phyloP scores from a whole-genome alignment of 345 rosid species.

The Diplotaxis tenuifolia region DNA sequence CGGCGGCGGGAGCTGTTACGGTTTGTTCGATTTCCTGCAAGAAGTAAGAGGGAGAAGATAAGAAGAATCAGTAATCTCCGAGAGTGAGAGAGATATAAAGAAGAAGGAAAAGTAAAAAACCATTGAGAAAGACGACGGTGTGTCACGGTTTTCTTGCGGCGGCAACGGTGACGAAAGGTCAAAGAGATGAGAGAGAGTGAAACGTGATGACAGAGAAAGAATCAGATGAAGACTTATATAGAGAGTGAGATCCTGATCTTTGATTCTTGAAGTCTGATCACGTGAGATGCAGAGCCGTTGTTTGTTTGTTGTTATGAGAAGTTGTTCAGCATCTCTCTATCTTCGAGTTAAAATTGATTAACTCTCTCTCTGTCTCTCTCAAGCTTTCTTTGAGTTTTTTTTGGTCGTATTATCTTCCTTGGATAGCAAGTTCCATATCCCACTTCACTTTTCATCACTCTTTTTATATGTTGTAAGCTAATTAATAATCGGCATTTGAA shows the following conservation, averaged over 20 bases:
- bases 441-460: too few relatives aligned
- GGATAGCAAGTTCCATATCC: neutral
- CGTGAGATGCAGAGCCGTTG: conserved; percentile 15
- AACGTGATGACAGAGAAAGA: neutral
- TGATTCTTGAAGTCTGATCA: conserved; percentile 13
- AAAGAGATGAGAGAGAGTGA: conserved; percentile 9
- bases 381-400: neutral
- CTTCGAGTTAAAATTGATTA: neutral
- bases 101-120: conserved; percentile 13
- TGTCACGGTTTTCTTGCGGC: conserved; percentile 28
- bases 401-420: conserved; percentile 2
- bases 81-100: conserved; percentile 6
- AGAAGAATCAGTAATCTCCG: conserved; percentile 3
- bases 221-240: neutral
- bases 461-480: too few relatives aligned
- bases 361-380: neutral
- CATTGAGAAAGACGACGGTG: conserved; percentile 24
- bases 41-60: neutral
- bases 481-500: too few relatives aligned
- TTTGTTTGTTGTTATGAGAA: conserved; percentile 1
- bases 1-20: conserved; percentile 11
- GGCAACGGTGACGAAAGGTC: conserved; percentile 20
- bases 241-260: conserved; percentile 2
- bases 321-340: neutral
- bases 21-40: conserved; percentile 28